Base-by-base conservation (phyloP, 345 rosid species). In the Salix udensis region DNA sequence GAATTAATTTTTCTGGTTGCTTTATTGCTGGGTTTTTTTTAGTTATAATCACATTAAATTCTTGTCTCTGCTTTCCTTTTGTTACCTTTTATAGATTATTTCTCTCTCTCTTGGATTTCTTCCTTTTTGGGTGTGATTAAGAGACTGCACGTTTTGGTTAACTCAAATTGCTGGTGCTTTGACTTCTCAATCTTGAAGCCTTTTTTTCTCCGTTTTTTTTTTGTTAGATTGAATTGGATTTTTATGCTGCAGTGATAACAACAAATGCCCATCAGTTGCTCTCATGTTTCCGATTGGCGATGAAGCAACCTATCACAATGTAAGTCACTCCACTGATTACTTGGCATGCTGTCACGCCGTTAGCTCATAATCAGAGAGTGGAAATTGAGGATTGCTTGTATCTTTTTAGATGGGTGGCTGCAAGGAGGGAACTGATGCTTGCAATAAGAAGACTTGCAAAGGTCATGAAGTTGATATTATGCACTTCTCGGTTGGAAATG, bases 381-480 rank as follows among this genome's bases (percentile, higher is more conserved):
- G 14, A 31, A 50, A 24, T 28, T 24, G 13, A 58, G 75, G 70
- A 60, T 70, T 73, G 10, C 77, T 42, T 53, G 52, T 73, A 76
- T 39, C 21, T 16, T 18, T 46, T 73, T 75, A 96, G 99, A 96
- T 96, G 99, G 99, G 99, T 80, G 98, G 98, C 62, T 93, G 97
- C 79, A 81, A 85, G 84, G 99, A 90, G 80, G 86, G 83, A 69
- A 67, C 78, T 24, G 83, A 73, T 48, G 85, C 91, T 53, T 96
- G 98, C 87, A 93, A 91, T 64, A 91, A 78, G 88, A 93, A 91
- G 85, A 85, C 91, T 74, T 96, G 99, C 89, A 92, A 85, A 87
- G 97, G 98, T 72, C 89, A 92, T 74, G 99, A 96, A 86, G 98
- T 96, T 73, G 99, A 96, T 79, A 93, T 96, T n/a, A 93, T 96